Base-by-base conservation (phyloP, 495 filamentous ascomycete genomes). In the Neurospora sp. region DNA sequence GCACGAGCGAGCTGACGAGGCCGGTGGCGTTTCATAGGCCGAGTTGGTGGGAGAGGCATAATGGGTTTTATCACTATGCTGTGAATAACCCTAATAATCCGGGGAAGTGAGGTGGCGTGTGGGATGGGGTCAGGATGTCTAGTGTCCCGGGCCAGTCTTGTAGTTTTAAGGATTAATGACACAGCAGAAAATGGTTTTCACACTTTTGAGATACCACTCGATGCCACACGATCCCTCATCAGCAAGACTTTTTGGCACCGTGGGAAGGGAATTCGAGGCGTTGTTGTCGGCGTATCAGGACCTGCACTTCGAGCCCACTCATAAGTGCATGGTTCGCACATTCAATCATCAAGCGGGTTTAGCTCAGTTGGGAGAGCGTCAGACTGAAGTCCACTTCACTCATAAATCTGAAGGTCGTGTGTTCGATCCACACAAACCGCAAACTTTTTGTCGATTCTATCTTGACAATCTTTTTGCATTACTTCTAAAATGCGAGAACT, bases 1-100 rank as follows among this genome's bases (percentile, higher is more conserved):
- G 83, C 61, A 70, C 81, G 9, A 73, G 81, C 59, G 77, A 75
- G 59, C 73, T 84, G 8, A 83, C 79, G 70, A 76, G 78, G 39
- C 83, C 83, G 12, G 53, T 7, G 53, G 53, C 53, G 14, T 14
- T 35, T 3, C 22, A 65, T 35, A 35, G 53, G 7, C 27, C 53
- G 1, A 65, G 53, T 14, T 65, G 53, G 53, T 65, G 27, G 53
- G 22, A 65, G 53, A 31, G 53, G 53, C 27, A 37, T 8, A 35
- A 18, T 35, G 14, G 53, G 7, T 0, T 35, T 4, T 37, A 65
- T 37, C 53, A 65, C 14, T 65, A 65, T 65, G 53, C 53, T 18
- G 53, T 65, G 6, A 65, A 65, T 65, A 65, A 65, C 27, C 53
- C 53, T 6, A 14, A 35, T 35, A 65, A 65, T 65, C 53, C 53